These are phyloP conservation scores for Fusarium sp. DNA, from an alignment of 2,329 filamentous ascomycete species.

Conservation along the genomic window DNA sequence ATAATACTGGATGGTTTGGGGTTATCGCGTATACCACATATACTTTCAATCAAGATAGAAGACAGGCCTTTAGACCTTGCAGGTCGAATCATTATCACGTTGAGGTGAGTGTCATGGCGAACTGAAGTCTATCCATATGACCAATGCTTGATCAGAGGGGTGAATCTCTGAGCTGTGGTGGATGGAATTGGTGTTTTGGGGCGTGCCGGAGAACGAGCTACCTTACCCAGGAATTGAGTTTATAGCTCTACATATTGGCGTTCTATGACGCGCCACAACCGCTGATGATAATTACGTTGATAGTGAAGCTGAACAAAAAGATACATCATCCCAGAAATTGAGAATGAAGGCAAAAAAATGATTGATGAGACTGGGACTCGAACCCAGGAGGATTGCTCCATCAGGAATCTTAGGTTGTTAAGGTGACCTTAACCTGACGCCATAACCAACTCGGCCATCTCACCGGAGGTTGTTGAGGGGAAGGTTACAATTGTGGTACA, in stretches of 20 bases:
- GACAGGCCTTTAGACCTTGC: slow-evolving; percentile 3
- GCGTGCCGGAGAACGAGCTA: neutral
- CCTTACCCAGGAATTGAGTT: neutral
- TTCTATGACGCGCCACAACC: neutral
- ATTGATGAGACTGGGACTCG: slow-evolving; percentile 47
- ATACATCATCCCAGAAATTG: neutral
- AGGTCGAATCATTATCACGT: slow-evolving; percentile 40
- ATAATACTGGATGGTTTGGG: slow-evolving; percentile 17
- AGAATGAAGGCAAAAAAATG: slow-evolving; percentile 16
- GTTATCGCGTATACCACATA: slow-evolving; percentile 9
- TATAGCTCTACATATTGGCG: neutral
- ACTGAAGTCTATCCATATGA: neutral
- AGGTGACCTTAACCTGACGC: slow-evolving; percentile 47
- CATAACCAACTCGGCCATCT: slow-evolving; percentile 49
- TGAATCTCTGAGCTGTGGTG: neutral
- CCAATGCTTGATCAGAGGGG: neutral
- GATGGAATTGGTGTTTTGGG: neutral
- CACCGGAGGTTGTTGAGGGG: slow-evolving; percentile 22
- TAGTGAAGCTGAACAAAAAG: neutral
- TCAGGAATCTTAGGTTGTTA: slow-evolving; percentile 41
- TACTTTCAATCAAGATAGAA: slow-evolving; percentile 20
- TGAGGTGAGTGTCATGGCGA: neutral
- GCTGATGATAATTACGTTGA: neutral
- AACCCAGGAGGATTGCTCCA: slow-evolving; percentile 48
- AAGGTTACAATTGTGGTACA: fast-evolving